Evolutionary conservation across 805 yeast genomes (phyloP), one percentile per base, ranked within the genome.

Genomic region (Wickerhamiella hasegawae): DNA sequence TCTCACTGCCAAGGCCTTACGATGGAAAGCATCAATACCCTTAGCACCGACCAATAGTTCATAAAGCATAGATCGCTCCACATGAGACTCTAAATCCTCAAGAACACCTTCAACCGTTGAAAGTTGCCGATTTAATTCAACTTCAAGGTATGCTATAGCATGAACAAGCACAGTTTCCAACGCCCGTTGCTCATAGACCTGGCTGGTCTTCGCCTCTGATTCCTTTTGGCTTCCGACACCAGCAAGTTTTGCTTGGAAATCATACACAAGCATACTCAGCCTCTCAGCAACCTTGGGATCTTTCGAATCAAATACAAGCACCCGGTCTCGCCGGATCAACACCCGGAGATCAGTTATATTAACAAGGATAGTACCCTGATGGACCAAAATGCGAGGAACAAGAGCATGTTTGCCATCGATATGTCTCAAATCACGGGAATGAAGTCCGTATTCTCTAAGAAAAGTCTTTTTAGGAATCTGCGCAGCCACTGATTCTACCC

Each of bases 391-490:
- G 26, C 71, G 68, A 1, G 84, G 84, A 0, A 73, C 76, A 20
- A 75, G 67, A 26, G 71, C 60, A 1, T 79, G 64, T 3, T 75
- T 62, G 48, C 49, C 51, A 24, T 76, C 94, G 35, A 85, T 76
- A 49, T 81, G 84, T 21, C 96, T 58, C 42, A 85, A 59, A 54
- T 85, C 96, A 57, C 96, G 62, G 2, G 96, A 93, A 43, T 76
- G 82, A 19, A 85, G 53, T 18, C 74, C 70, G 54, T 83, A 78
- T 31, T 78, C 73, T 36, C 58, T 71, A 41, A 65, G 63, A 58
- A 69, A 70, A 52, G 52, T 65, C 50, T 66, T 69, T 45, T 71
- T 69, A 31, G 76, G 70, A 42, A 66, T 65, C 45, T 60, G 59
- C 39, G 69, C 65, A 5, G 76, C 69, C n/a, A 75, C 72, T 0